Base-by-base conservation (phyloP, 1,284 basidiomycete genomes). In the Malassezia obtusa region DNA sequence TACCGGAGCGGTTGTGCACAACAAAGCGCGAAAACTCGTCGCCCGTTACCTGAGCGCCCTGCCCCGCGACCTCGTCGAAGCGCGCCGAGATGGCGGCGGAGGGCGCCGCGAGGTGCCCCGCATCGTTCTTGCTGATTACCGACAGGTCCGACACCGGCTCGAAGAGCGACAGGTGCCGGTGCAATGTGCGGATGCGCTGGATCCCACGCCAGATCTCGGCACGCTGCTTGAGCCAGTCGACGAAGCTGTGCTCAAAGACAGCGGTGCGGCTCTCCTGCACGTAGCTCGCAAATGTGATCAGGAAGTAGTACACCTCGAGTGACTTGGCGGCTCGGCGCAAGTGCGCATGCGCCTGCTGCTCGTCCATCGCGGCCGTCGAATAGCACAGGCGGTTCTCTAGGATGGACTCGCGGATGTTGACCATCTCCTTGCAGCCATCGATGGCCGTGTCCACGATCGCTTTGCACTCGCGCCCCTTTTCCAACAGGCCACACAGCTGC, bases 281-380 rank as follows among this genome's bases (percentile, higher is more conserved):
- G 65, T 89, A 99, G 58, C 84, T 87, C 1, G 90, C 85, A 68
- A 96, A 98, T 0, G 87, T 87, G 56, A 98, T 87, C 58, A 92
- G 82, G 77, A 96, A 96, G 77, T 94, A 95, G 71, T 81, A 81
- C 60, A 79, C 78, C 61, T 81, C 80, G 22, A 81, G 75, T 4
- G 78, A 62, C 47, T 67, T 68, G 37, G 59, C 60, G 8, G 71
- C 71, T 32, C 63, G 64, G 26, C 62, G 54, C 41, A 73, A 60
- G 22, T 63, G 63, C n/a, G 47, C 37, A 1, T 61, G 37, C 14
- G 63, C 58, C 31, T 62, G 53, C 3, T 52, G 57, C 32, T 63
- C 64, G 37, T 67, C 60, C 9, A 64, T 49, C 2, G 52, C 45
- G 25, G 57, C 60, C 4, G 64, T 65, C n/a, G 65, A 66, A 41